Conservation (phyloP, 2,329 filamentous ascomycete genomes). For the Neofusicoccum parvum region DNA sequence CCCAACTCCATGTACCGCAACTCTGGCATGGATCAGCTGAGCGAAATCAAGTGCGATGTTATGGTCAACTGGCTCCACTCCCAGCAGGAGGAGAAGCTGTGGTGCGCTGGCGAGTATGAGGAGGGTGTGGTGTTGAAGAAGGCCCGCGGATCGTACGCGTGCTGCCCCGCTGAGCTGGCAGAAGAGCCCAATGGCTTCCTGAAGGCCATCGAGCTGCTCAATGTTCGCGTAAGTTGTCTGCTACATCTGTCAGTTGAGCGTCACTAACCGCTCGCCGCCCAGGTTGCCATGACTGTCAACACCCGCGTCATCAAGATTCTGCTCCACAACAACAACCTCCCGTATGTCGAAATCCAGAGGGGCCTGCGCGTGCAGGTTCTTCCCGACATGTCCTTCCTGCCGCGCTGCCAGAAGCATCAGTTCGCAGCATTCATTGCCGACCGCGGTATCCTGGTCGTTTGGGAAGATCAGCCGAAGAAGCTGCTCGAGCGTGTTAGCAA, state of each 20-base stretch:
- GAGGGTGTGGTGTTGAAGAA: conserved; percentile 62
- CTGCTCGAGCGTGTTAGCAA: conserved; percentile 55
- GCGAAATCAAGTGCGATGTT: conserved; percentile 61
- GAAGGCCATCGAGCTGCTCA: conserved; percentile 52
- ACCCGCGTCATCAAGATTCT: conserved; percentile 66
- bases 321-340: conserved; percentile 51
- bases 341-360: conserved; percentile 61
- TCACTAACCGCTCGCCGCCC: conserved; percentile 20
- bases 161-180: conserved; percentile 51
- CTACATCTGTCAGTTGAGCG: conserved; percentile 15
- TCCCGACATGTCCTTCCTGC: conserved; percentile 58
- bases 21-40: conserved; percentile 46
- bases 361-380: conserved; percentile 65
- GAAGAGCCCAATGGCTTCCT: conserved; percentile 53
- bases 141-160: conserved; percentile 53
- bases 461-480: conserved; percentile 64
- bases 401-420: conserved; percentile 64
- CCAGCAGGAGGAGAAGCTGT: conserved; percentile 60
- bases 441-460: conserved; percentile 61
- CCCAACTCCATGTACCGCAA: conserved; percentile 42
- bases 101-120: conserved; percentile 50
- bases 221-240: conserved; percentile 52
- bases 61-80: conserved; percentile 67
- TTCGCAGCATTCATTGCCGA: conserved; percentile 67
- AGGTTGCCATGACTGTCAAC: conserved; percentile 70